Conservation (phyloP, 2,329 filamentous ascomycete genomes). For the Myriosclerotinia curreyana region DNA sequence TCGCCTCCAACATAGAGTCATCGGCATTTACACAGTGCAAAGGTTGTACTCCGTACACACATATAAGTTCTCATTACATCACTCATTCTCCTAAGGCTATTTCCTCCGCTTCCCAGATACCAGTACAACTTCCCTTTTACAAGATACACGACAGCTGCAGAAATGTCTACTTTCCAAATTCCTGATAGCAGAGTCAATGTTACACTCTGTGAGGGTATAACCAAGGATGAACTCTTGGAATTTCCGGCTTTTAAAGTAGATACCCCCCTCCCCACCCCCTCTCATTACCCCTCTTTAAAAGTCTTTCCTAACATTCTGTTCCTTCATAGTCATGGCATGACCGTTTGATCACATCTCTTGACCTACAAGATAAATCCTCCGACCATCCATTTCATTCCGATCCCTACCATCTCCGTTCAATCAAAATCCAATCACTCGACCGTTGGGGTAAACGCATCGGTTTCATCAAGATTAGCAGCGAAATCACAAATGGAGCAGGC, state of each 20-base stretch:
- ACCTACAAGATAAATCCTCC: conserved; percentile 42
- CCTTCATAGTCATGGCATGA: conserved; percentile 18
- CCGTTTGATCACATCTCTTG: conserved; percentile 12
- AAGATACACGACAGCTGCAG: neutral
- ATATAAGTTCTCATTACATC: neutral
- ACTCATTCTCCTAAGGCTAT: conserved; percentile 12
- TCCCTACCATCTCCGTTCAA: conserved; percentile 51
- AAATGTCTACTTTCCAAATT: conserved; percentile 44
- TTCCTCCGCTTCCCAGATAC: neutral
- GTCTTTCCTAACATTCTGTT: neutral
- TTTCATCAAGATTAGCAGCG: conserved; percentile 55
- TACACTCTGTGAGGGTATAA: conserved; percentile 46
- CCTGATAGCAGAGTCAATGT: conserved; percentile 43
- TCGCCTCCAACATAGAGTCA: neutral
- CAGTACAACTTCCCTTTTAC: neutral
- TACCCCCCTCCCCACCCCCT: neutral
- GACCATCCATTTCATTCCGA: conserved; percentile 47
- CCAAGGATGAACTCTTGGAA: conserved; percentile 44
- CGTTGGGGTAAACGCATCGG: conserved; percentile 51
- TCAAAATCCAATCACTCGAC: conserved; percentile 55
- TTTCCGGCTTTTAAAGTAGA: conserved; percentile 51
- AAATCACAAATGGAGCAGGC: conserved; percentile 47
- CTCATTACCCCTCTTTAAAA: conserved; percentile 3
- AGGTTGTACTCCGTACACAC: conserved; percentile 9
- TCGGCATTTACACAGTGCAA: neutral